Conservation (phyloP, 2,329 filamentous ascomycete species). For the Fusarium ambrosium region DNA sequence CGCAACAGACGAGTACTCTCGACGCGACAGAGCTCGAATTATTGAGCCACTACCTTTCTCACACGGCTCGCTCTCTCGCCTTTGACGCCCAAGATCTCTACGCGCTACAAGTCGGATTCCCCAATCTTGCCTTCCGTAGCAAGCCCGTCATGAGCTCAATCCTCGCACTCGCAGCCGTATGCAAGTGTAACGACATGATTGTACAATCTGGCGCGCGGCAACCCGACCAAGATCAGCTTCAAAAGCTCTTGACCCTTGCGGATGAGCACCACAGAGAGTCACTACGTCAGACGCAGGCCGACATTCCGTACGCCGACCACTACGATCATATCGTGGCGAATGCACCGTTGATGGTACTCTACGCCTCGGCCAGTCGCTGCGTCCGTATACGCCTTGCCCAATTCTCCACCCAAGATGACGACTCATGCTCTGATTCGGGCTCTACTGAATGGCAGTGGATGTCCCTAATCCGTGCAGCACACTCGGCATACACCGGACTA, state of each 20-base stretch:
- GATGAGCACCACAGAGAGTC: conserved; percentile 56
- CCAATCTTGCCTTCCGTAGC: conserved; percentile 56
- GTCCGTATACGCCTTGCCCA: conserved; percentile 52
- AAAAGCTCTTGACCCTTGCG: conserved; percentile 45
- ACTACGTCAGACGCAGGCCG: conserved; percentile 53
- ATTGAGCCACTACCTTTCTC: conserved; percentile 57
- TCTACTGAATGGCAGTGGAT: conserved; percentile 38
- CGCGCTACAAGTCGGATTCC: conserved; percentile 57
- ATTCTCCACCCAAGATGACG: conserved; percentile 28
- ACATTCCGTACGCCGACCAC: conserved; percentile 46
- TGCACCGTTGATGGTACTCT: conserved; percentile 59
- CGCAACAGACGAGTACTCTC: conserved; percentile 16
- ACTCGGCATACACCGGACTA: conserved; percentile 35
- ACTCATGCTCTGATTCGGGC: fast-evolving
- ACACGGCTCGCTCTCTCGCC: conserved; percentile 55
- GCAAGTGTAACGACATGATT: conserved; percentile 55
- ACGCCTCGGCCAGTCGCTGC: conserved; percentile 55
- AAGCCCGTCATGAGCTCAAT: conserved; percentile 58
- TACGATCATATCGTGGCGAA: conserved; percentile 48
- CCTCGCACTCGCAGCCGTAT: conserved; percentile 57
- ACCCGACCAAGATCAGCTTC: conserved; percentile 14
- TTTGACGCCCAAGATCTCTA: conserved; percentile 56
- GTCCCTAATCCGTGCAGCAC: conserved; percentile 34
- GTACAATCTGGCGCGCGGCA: neutral
- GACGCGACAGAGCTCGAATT: conserved; percentile 53